Evolutionary conservation across 139 green algal species (phyloP).

Genomic region (Haematococcus sp.): DNA sequence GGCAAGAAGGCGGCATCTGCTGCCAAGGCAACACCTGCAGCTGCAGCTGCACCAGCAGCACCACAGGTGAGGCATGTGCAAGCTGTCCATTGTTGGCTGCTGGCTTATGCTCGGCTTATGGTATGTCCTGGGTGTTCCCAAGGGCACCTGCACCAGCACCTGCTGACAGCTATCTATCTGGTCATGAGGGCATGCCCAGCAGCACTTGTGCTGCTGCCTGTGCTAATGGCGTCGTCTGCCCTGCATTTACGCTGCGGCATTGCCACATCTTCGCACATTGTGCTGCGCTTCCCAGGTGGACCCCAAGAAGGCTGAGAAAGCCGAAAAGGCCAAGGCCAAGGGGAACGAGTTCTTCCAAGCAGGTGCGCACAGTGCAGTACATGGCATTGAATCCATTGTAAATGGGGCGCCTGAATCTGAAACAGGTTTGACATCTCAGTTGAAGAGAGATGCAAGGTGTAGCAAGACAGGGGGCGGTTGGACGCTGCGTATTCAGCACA

Average conservation of each 20-base stretch:
- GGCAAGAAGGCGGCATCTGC: neutral
- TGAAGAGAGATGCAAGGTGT: too few relatives aligned
- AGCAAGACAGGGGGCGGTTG: neutral
- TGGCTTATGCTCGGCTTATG: too few relatives aligned
- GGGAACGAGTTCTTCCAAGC: slow-evolving; percentile 51
- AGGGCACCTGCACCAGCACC: too few relatives aligned
- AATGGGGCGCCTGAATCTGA: neutral
- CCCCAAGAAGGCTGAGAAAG: slow-evolving; percentile 33
- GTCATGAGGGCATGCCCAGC: too few relatives aligned
- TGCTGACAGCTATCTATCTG: too few relatives aligned
- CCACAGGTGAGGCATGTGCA: too few relatives aligned
- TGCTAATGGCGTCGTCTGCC: neutral
- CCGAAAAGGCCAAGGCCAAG: slow-evolving; percentile 45
- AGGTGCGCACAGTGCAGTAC: slow-evolving; percentile 16
- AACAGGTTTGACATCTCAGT: too few relatives aligned
- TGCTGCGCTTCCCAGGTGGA: slow-evolving; percentile 29
- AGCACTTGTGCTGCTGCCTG: neutral
- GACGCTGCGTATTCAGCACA: too few relatives aligned
- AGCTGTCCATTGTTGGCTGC: too few relatives aligned
- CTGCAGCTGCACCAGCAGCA: neutral
- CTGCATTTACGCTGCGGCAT: neutral
- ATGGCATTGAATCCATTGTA: neutral
- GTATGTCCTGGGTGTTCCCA: too few relatives aligned
- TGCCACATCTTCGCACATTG: too few relatives aligned
- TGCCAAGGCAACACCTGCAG: neutral